Base-by-base conservation (phyloP, 805 yeast species). In the Metschnikowia arizonensis region DNA sequence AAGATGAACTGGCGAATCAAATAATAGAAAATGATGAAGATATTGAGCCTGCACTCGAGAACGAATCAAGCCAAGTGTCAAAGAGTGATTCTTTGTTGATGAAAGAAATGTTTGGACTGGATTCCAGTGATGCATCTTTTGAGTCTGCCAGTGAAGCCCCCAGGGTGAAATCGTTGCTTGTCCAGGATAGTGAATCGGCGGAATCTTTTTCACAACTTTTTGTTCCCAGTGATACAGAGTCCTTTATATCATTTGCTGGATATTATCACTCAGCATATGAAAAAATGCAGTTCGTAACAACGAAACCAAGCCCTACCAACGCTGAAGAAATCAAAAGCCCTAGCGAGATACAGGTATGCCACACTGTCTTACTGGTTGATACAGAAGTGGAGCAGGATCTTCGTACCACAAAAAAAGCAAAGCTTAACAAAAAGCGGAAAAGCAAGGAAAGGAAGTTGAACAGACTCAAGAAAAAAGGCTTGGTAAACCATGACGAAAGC, bases 351-450 rank as follows among this genome's bases (percentile, higher is more conserved):
- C 33, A 15, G 10, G 6, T 24, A 2, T 8, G 3, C 26, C 7
- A 24, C 10, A 24, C 10, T 12, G 33, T 5, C 18, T 10, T 6
- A 12, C 8, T 18, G 14, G 5, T 32, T 8, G 34, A 32, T 3
- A 7, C 8, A 28, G 14, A 32, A 5, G 14, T 12, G 5, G 23
- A 32, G 14, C 21, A 12, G 7, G 29, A 15, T 4, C 12, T 12
- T 17, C 18, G 19, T 4, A 9, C 30, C 7, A 2, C 46, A 10
- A 46, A 46, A 19, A 25, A 32, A 32, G n/a, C 40, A 10, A 44
- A 33, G 17, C 47, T 39, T 26, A 46, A 46, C 31, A 43, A 44
- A 24, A 46, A 46, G 41, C 33, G 46, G 9, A 42, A 36, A 19
- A 38, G 42, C 35, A 23, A 4, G 2, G 30, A 9, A 10, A 29